Conservation (phyloP, 306 rosid genomes). For the Canavalia gladiata region DNA sequence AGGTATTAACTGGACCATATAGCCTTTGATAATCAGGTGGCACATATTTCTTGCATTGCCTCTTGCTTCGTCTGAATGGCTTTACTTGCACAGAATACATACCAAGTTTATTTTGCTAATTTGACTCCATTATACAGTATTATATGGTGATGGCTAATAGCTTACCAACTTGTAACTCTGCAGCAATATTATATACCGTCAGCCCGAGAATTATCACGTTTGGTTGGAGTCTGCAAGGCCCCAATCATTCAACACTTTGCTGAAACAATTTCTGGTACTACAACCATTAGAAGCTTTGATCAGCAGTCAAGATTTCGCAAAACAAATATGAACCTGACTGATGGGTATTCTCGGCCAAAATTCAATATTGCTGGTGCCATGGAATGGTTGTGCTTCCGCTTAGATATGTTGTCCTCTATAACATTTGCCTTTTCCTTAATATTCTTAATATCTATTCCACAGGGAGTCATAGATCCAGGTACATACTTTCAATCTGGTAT, state of each 20-base stretch:
- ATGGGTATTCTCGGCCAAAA: conserved; percentile 75
- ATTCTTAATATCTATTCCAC: conserved; percentile 79
- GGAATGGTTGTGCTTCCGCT: conserved; percentile 88
- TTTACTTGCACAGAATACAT: background rate
- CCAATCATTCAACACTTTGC: conserved; percentile 88
- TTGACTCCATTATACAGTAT: conserved; percentile 1
- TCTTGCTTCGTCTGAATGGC: background rate
- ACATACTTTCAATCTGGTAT: conserved; percentile 27
- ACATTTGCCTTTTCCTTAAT: conserved; percentile 76
- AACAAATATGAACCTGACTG: conserved; percentile 76
- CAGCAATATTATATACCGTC: conserved; percentile 84
- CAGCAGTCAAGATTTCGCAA: conserved; percentile 76
- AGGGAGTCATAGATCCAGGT: conserved; percentile 85
- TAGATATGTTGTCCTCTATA: conserved; percentile 73
- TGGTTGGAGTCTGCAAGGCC: conserved; percentile 87
- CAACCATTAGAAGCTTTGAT: conserved; percentile 90
- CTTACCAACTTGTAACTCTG: conserved; percentile 42
- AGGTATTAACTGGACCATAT: conserved; percentile 42
- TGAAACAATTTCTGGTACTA: conserved; percentile 82
- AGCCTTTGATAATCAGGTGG: background rate
- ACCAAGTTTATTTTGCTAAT: background rate
- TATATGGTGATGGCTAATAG: conserved; percentile 8
- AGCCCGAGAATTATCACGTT: conserved; percentile 84
- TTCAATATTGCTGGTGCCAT: conserved; percentile 75
- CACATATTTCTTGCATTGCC: background rate